Evolutionary conservation across 2,329 filamentous ascomycete genomes (phyloP), one percentile per base, ranked within the genome.

Genomic region (Cryphonectria radicalis): DNA sequence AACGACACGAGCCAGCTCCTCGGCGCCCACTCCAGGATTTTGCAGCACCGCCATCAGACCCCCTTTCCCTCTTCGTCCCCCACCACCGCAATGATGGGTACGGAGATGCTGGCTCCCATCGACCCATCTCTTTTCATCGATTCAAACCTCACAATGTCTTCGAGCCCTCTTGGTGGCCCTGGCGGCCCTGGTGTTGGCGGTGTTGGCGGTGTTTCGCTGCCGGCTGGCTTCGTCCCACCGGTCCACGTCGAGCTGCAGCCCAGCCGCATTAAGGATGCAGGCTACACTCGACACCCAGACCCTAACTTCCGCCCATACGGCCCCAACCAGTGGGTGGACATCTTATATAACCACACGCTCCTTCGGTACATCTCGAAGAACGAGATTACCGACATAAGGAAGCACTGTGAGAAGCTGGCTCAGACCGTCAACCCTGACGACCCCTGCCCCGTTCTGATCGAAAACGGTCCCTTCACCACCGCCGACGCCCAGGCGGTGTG

Each of bases 361-460:
- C 66, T 73, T 1, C 55, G 46, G 19, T 73, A 69, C 46, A 57
- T 71, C 5, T 71, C 72, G 1, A 69, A 65, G 42, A 63, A 67
- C n/a, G 72, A 63, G 46, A 71, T 73, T 63, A 71, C 67, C 62
- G 71, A 73, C 37, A 69, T 73, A 17, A 67, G 62, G 43, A 70
- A 73, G 55, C 69, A 73, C 66, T 73, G 71, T 46, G 67, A 67
- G 62, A 43, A 64, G n/a, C 63, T 73, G 17, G 53, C 46, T 4
- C 17, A 57, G 25, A 14, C 17, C n/a, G 65, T 17, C 1, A 35
- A 40, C 3, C 22, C 25, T 25, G 37, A 35, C 1, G 62, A 37
- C 17, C 17, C 10, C 5, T 25, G 5, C 10, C 60, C 53, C 10
- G 55, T 13, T 5, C 40, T 28, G 43, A 40, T 73, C 32, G 32